Percentiles rank a stretch among this genome's conserved stretches.
phyloP scores from a whole-genome alignment of 2,329 filamentous ascomycete species.

The Pseudogymnoascus sp. region DNA sequence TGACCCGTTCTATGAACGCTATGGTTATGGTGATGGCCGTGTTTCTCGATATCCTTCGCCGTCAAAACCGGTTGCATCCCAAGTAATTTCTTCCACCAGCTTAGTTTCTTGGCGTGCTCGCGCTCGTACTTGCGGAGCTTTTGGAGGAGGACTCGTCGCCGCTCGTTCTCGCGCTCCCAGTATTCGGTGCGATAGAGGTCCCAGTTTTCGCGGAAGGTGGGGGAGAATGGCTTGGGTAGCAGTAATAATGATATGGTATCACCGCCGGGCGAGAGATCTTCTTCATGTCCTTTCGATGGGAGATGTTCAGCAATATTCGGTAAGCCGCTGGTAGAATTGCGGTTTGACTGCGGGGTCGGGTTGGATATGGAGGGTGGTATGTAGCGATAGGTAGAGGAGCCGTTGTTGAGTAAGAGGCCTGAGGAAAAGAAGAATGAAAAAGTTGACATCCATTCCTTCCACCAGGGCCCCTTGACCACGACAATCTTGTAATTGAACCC shows the following conservation, averaged over 20 bases:
- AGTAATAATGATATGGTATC: conserved; percentile 87
- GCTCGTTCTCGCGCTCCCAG: conserved; percentile 94
- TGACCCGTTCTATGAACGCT: background rate
- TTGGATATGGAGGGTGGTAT: conserved; percentile 60
- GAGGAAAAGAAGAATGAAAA: conserved; percentile 72
- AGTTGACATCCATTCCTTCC: conserved; percentile 66
- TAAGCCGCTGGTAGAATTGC: conserved; percentile 21
- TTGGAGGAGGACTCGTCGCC: conserved; percentile 62
- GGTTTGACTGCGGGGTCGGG: conserved; percentile 35
- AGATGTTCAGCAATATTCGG: conserved; percentile 45
- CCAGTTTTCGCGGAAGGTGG: conserved; percentile 94
- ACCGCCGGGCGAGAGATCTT: conserved; percentile 82
- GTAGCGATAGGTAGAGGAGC: conserved; percentile 64
- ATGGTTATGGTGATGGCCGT: conserved; percentile 20
- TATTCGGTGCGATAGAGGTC: conserved; percentile 90
- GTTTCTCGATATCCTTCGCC: conserved; percentile 26
- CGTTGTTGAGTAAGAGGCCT: conserved; percentile 59
- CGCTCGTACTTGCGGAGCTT: conserved; percentile 63
- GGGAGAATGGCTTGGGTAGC: conserved; percentile 88
- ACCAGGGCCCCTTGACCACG: conserved; percentile 74
- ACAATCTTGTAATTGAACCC: conserved; percentile 96
- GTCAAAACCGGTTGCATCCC: conserved; percentile 34
- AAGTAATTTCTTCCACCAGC: conserved; percentile 68
- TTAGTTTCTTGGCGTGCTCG: conserved; percentile 58
- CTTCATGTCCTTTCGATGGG: conserved; percentile 66